Evolutionary conservation across 2,329 filamentous ascomycete species (phyloP).

Genomic region (Verticillium albo-atrum): DNA sequence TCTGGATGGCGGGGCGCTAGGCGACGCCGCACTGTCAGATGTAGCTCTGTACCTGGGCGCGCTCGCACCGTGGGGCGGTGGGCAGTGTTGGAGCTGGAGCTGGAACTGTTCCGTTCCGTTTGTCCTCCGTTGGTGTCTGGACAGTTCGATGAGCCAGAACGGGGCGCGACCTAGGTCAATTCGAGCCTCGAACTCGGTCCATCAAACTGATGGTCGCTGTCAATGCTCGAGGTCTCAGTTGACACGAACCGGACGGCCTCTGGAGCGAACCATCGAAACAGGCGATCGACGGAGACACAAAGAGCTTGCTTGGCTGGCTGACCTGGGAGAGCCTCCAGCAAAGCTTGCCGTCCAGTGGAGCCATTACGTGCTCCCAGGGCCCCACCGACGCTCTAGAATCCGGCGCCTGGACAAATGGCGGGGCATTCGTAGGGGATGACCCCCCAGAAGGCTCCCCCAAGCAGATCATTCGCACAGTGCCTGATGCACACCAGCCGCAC

Average conservation of each 20-base stretch:
- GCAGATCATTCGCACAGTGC: slow-evolving; percentile 1
- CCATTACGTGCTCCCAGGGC: slow-evolving; percentile 1
- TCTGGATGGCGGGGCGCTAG: not conserved
- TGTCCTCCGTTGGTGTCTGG: not conserved
- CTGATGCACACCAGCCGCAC: not conserved
- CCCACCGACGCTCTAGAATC: not conserved
- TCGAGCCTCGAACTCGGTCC: not conserved
- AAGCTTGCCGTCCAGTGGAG: not conserved
- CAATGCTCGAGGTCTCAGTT: not conserved
- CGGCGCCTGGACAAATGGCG: not conserved
- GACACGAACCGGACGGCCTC: not conserved
- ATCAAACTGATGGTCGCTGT: not conserved
- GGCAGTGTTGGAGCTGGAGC: no score
- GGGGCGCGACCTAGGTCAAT: not conserved
- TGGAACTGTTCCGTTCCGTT: no score
- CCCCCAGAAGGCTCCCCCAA: not conserved
- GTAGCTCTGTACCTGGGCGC: not conserved
- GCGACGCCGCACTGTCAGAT: not conserved
- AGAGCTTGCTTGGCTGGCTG: not conserved
- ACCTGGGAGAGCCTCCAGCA: not conserved
- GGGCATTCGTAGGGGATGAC: not conserved
- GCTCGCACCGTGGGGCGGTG: not conserved
- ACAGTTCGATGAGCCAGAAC: not conserved
- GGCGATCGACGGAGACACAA: not conserved
- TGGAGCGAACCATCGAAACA: not conserved